Evolutionary conservation across 179 eudicot species (phyloP).

Genomic region (Dionaea muscipula): DNA sequence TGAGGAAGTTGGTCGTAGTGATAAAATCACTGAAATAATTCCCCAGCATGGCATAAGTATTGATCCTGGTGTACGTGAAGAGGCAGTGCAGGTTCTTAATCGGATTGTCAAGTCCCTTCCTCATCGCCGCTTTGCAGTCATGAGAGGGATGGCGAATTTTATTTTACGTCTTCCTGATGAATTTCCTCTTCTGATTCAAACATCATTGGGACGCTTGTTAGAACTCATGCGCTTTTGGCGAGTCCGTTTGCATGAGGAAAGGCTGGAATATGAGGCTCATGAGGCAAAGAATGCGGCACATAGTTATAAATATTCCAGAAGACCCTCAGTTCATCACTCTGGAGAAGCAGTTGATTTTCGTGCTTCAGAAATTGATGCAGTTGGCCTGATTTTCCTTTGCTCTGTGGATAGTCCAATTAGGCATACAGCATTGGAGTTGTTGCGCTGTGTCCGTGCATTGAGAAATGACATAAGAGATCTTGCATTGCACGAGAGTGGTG

Average conservation of each 20-base stretch:
- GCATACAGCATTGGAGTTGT: conserved; percentile 86
- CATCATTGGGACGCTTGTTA: conserved; percentile 78
- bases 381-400: conserved; percentile 90
- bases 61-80: conserved; percentile 98
- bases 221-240: conserved; percentile 96
- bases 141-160: conserved; percentile 96
- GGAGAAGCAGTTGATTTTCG: conserved; percentile 87
- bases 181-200: conserved; percentile 95
- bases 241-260: conserved; percentile 72
- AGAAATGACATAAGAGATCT: conserved; percentile 80
- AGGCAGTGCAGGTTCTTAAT: conserved; percentile 92
- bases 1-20: conserved; percentile 98
- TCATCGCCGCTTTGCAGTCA: conserved; percentile 95
- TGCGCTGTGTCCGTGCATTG: conserved; percentile 90
- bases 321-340: conserved; percentile 68
- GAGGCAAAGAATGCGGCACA: conserved; percentile 43
- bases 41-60: conserved; percentile 99
- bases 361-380: conserved; percentile 93
- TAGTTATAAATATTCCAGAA: conserved; percentile 52
- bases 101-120: conserved; percentile 89
- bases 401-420: conserved; percentile 95
- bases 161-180: conserved; percentile 90
- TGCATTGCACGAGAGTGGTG: conserved; percentile 52
- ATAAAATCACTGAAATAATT: conserved; percentile 90
- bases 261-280: conserved; percentile 46